Evolutionary conservation across 2,329 filamentous ascomycete genomes (phyloP).

Genomic region (Knufia petricola): DNA sequence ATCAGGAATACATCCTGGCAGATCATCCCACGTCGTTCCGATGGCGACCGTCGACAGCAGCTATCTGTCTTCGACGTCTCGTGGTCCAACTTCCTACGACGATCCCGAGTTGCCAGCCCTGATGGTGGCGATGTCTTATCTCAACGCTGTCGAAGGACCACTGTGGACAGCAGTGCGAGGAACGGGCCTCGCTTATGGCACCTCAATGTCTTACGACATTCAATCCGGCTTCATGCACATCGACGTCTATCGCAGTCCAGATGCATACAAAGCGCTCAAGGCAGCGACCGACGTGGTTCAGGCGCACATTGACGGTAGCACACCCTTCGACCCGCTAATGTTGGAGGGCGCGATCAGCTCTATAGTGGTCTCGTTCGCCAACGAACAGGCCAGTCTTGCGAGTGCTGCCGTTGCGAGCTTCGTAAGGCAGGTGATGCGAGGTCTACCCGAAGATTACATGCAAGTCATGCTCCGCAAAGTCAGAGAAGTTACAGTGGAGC

Average conservation of each 20-base stretch:
- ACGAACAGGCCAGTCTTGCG: slow-evolving; percentile 78
- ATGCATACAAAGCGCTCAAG: slow-evolving; percentile 74
- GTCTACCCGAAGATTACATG: slow-evolving; percentile 67
- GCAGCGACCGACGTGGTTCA: slow-evolving; percentile 66
- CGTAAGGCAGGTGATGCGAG: slow-evolving; percentile 67
- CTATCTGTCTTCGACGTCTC: slow-evolving; percentile 66
- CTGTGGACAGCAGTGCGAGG: slow-evolving; percentile 90
- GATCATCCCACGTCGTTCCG: slow-evolving; percentile 68
- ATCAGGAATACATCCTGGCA: slow-evolving; percentile 65
- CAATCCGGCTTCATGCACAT: slow-evolving; percentile 76
- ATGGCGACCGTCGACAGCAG: slow-evolving; percentile 91
- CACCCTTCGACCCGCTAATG: slow-evolving; percentile 66
- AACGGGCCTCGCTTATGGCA: slow-evolving; percentile 85
- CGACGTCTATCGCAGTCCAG: slow-evolving; percentile 80
- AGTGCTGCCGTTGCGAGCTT: slow-evolving; percentile 77
- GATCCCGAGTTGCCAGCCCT: slow-evolving; percentile 73
- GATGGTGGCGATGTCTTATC: slow-evolving; percentile 79
- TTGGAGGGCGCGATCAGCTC: slow-evolving; percentile 84
- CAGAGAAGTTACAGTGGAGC: slow-evolving; percentile 61
- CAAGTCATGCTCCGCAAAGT: slow-evolving; percentile 68
- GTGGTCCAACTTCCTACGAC: slow-evolving; percentile 63
- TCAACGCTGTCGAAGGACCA: slow-evolving; percentile 87
- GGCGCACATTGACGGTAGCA: slow-evolving; percentile 61
- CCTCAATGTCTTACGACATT: slow-evolving; percentile 65
- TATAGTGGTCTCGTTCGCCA: slow-evolving; percentile 76